Conservation (phyloP, 2,329 filamentous ascomycete genomes). For the Colletotrichum spinosum region DNA sequence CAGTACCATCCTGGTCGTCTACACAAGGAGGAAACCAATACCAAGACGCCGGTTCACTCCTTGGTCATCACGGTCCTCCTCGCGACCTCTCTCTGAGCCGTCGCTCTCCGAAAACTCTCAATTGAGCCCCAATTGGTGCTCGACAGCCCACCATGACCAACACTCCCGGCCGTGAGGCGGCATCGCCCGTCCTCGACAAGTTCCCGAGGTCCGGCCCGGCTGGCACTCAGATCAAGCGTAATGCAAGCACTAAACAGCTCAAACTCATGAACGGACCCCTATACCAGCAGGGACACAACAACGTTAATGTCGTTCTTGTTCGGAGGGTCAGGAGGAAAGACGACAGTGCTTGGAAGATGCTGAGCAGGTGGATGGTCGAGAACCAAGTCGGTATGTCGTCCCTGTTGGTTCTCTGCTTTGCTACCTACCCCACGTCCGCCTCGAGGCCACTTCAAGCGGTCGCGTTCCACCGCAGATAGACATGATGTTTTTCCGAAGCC, state of each 20-base stretch:
- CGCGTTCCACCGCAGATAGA: slow-evolving; percentile 21
- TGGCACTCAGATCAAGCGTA: slow-evolving; percentile 25
- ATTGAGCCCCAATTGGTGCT: slow-evolving; percentile 34
- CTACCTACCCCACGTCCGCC: slow-evolving; percentile 8
- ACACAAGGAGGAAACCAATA: slow-evolving; percentile 1
- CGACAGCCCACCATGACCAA: slow-evolving; percentile 32
- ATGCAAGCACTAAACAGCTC: slow-evolving; percentile 37
- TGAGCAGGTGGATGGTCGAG: slow-evolving; percentile 78
- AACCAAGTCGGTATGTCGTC: slow-evolving; percentile 79
- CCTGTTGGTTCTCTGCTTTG: neutral
- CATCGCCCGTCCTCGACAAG: slow-evolving; percentile 30
- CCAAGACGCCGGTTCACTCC: slow-evolving; percentile 1
- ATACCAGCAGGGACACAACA: slow-evolving; percentile 64
- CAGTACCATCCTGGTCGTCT: slow-evolving; percentile 1
- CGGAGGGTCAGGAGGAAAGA: slow-evolving; percentile 71
- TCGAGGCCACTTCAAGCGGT: slow-evolving; percentile 16
- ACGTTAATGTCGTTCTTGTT: slow-evolving; percentile 64
- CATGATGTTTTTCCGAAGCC: neutral
- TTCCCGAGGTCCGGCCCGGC: slow-evolving; percentile 10
- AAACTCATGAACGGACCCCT: slow-evolving; percentile 66
- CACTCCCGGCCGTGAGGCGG: slow-evolving; percentile 25
- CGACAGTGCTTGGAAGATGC: slow-evolving; percentile 68
- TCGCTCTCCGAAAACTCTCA: slow-evolving; percentile 1
- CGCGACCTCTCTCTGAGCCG: slow-evolving; percentile 23
- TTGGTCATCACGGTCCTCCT: slow-evolving; percentile 12